phyloP scores from a whole-genome alignment of 1,284 basidiomycete genomes.

The Cutaneotrichosporon dermatis region DNA sequence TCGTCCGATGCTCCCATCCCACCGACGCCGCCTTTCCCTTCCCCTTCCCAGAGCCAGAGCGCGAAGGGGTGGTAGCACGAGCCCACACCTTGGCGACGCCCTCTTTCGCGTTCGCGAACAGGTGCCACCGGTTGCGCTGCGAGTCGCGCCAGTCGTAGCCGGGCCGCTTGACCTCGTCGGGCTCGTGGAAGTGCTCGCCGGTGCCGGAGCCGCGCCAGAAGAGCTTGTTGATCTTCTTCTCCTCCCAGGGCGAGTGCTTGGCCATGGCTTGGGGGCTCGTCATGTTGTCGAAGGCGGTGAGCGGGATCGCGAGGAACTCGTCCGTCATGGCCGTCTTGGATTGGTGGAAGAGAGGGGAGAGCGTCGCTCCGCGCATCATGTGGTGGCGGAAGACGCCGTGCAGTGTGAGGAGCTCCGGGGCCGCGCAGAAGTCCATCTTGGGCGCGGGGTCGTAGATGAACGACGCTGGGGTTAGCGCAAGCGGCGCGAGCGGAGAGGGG shows the following conservation, averaged over 20 bases:
- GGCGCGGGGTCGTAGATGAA: conserved; percentile 38
- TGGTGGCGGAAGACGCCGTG: conserved; percentile 45
- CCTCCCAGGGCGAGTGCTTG: conserved; percentile 30
- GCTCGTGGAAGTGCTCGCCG: conserved; percentile 41
- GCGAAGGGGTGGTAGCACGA: conserved; percentile 6
- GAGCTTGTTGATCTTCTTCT: conserved; percentile 45
- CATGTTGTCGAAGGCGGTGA: conserved; percentile 43
- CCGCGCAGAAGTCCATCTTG: conserved; percentile 34
- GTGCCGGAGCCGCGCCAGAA: conserved; percentile 51
- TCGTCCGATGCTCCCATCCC: conserved; percentile 33
- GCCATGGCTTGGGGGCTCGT: conserved; percentile 12
- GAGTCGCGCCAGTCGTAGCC: conserved; percentile 43
- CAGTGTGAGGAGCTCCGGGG: conserved; percentile 29
- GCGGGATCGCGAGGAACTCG: conserved; percentile 44
- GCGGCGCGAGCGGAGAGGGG: background rate
- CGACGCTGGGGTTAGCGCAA: conserved; percentile 21
- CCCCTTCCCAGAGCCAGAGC: no score
- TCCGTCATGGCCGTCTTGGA: conserved; percentile 40
- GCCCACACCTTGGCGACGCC: conserved; percentile 41
- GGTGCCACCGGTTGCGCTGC: conserved; percentile 45
- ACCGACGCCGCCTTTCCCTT: conserved; percentile 12
- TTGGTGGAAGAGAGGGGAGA: conserved; percentile 47
- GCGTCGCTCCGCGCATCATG: conserved; percentile 29
- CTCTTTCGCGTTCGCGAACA: conserved; percentile 33
- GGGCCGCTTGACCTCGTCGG: conserved; percentile 12